Evolutionary conservation across 2,329 filamentous ascomycete genomes (phyloP), one percentile per base, ranked within the genome.

Genomic region (Alternaria sp.): DNA sequence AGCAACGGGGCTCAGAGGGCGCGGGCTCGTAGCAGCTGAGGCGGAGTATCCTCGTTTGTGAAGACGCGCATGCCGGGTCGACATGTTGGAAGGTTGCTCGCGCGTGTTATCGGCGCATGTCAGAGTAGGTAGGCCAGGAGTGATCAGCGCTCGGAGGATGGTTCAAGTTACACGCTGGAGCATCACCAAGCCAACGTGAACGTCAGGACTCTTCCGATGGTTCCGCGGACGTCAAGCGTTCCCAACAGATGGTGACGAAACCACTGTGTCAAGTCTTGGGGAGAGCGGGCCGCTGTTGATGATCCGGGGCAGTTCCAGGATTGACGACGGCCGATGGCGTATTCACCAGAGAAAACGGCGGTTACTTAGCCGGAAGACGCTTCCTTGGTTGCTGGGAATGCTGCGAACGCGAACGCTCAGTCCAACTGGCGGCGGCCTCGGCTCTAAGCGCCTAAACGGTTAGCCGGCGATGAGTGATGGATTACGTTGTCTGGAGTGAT

Each of bases 21-120:
- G 75, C 22, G 71, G 65, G 65, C 73, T 75, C 20, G 71, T 70
- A 51, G 76, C 64, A 55, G 76, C 65, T n/a, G 78, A 78, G 64
- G 73, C 73, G 5, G 78, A 80, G 69, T 75, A 71, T 38, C 71
- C 76, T 60, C 79, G 76, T 66, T 78, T 78, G 65, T 81, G 79
- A 9, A 81, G 73, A 56, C 77, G 77, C 55, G 70, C 78, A 72
- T 71, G 69, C 54, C 58, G 43, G 49, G 44, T 61, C 43, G 62
- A 54, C 62, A 64, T 64, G 51, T 26, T 62, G 48, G 39, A 56
- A 46, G 24, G n/a, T 16, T 36, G 30, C 36, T 48, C 47, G 53
- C 52, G 47, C 43, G 52, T 63, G 60, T 59, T 63, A 60, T 49
- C 46, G 57, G 48, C 42, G 53, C 60, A 63, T 63, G 57, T 60